Conservation (phyloP, 1,284 basidiomycete species). For the Ceratobasidium sp. region DNA sequence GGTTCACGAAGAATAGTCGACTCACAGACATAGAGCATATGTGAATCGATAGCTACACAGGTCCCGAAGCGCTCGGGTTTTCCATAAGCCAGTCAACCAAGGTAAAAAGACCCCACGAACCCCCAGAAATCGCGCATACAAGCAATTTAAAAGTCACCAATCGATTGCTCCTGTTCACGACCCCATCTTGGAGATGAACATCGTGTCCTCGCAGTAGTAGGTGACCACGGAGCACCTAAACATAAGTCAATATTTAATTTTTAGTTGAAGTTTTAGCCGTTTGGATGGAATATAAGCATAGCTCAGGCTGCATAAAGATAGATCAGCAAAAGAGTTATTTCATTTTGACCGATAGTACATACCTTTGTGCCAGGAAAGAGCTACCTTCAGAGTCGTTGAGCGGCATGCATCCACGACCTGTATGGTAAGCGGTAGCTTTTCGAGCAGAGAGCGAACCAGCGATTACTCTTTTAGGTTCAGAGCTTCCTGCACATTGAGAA, state of each 20-base stretch:
- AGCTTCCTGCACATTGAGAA: slow-evolving; percentile 15
- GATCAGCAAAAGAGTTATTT: not conserved
- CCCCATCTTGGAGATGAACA: slow-evolving; percentile 6
- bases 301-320: not conserved
- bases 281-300: not conserved
- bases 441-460: not conserved
- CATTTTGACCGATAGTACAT: not conserved
- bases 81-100: not conserved
- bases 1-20: not conserved
- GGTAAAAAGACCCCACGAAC: not conserved
- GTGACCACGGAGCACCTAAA: slow-evolving; percentile 11
- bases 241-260: not conserved
- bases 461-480: slow-evolving; percentile 25
- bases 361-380: slow-evolving; percentile 27
- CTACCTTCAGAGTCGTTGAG: slow-evolving; percentile 26
- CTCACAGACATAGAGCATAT: slow-evolving; percentile 36
- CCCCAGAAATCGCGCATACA: not conserved
- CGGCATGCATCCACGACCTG: slow-evolving; percentile 12
- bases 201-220: slow-evolving; percentile 25
- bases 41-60: slow-evolving; percentile 33
- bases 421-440: not conserved
- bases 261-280: too few relatives aligned
- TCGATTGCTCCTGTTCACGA: slow-evolving; percentile 16
- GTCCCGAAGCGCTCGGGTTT: slow-evolving; percentile 21
- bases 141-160: slow-evolving; percentile 34